Evolutionary conservation across 2,329 filamentous ascomycete species (phyloP), one percentile per base, ranked within the genome.

Genomic region (Pseudopithomyces maydicus): DNA sequence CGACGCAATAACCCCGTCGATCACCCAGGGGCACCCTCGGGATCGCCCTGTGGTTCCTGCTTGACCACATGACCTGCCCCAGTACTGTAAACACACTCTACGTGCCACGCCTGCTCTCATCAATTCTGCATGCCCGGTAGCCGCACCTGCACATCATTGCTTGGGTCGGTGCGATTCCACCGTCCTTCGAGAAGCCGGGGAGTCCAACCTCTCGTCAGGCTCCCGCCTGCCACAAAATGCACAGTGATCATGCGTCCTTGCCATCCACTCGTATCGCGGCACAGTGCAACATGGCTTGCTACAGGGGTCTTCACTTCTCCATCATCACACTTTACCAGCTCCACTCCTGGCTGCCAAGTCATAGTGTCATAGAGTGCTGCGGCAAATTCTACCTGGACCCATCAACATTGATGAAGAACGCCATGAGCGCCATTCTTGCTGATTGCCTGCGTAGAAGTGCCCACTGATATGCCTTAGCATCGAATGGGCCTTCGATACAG

Each of bases 141-240:
- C 52, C 55, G 58, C 52, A 51, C 46, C 63, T 26, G 59, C 56
- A 60, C 46, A 68, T 62, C 58, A 57, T 55, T 50, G 44, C 62
- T 43, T 47, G 58, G 53, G 44, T 58, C 61, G 46, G 63, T 42
- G 36, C 39, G 47, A 56, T 56, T 61, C 50, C 60, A 46, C 51
- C 43, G 47, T 52, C 54, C 58, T 70, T 70, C 68, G 62, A 68
- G 69, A 71, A 72, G 61, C 58, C 58, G 49, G 44, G 55, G 42
- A 53, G 54, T 45, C 54, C 38, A 33, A 51, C 45, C 36, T 43
- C 52, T 33, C n/a, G 6, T 20, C n/a, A 35, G 15, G 17, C 5
- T 36, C n/a, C 20, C 11, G 12, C 14, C 36, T 42, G 23, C 36
- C 12, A 14, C n/a, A 33, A 38, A 32, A 42, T 54, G 52, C 49